Conservation (phyloP, 2,329 filamentous ascomycete species). For the Knufia fluminis region DNA sequence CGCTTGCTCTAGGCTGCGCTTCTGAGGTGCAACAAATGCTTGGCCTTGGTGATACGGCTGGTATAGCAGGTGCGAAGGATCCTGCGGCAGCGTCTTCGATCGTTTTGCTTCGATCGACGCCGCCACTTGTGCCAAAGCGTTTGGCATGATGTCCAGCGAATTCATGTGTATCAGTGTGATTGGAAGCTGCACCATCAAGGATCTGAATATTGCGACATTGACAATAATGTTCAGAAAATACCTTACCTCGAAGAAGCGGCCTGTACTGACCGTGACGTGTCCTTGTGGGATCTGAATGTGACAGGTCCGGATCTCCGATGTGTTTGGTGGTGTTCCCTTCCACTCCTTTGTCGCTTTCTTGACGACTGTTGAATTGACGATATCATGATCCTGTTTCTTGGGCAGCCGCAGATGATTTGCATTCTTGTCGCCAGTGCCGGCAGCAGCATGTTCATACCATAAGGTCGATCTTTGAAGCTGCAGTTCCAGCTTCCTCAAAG, state of each 20-base stretch:
- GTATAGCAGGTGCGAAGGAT: constrained; percentile 17
- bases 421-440: constrained; percentile 40
- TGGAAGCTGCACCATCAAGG: constrained; percentile 45
- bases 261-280: constrained; percentile 25
- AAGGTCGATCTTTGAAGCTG: constrained; percentile 37
- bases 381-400: constrained; percentile 41
- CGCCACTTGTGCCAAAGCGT: constrained; percentile 43
- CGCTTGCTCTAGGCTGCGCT: constrained; percentile 40
- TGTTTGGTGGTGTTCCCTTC: constrained; percentile 33
- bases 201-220: constrained; percentile 37
- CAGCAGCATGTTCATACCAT: constrained; percentile 33
- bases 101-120: constrained; percentile 46
- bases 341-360: constrained; percentile 37
- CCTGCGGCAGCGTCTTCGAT: constrained; percentile 22
- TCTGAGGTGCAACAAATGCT: constrained; percentile 44
- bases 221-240: constrained; percentile 46
- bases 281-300: constrained; percentile 11
- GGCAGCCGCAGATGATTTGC: constrained; percentile 44
- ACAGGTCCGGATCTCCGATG: constrained; percentile 15
- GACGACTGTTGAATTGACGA: constrained; percentile 35
- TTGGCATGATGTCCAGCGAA: constrained; percentile 47
- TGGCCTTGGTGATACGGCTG: constrained; percentile 36
- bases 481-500: constrained; percentile 42
- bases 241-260: constrained; percentile 48
- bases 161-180: constrained; percentile 51